A percentile compares a stretch with the other conserved stretches of the same genome.
These are phyloP conservation scores for Tuber brumale DNA, from an alignment of 495 filamentous ascomycete species.

Conservation along the genomic window DNA sequence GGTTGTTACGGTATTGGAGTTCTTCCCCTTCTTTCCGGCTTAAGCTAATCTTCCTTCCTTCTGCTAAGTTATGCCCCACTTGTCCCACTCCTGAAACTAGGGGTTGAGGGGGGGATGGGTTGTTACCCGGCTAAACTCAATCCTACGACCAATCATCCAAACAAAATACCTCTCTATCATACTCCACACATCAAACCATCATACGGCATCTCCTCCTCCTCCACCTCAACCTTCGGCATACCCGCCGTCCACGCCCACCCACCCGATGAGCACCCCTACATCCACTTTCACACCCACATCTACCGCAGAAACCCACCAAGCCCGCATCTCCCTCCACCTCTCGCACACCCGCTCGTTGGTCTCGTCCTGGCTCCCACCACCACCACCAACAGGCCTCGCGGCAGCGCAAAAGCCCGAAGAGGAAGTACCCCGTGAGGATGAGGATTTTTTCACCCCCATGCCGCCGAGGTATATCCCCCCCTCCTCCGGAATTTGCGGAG, in stretches of 20 bases:
- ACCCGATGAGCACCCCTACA: slow-evolving; percentile 14
- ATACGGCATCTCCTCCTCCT: not conserved
- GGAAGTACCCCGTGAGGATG: slow-evolving; percentile 47
- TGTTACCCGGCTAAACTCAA: not conserved
- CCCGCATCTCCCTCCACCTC: slow-evolving; percentile 46
- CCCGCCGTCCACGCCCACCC: not conserved
- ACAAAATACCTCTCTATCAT: not conserved
- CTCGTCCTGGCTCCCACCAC: slow-evolving; percentile 46
- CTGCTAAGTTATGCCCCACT: not conserved
- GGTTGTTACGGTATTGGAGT: not conserved
- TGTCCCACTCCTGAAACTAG: not conserved
- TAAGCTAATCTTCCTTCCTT: not conserved
- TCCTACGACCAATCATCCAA: not conserved
- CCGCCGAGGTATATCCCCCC: slow-evolving; percentile 42
- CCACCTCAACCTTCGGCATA: slow-evolving; percentile 7
- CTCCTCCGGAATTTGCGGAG: not conserved
- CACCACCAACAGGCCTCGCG: slow-evolving; percentile 40
- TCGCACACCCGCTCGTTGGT: slow-evolving; percentile 47
- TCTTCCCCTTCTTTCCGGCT: not conserved
- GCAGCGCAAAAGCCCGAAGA: slow-evolving; percentile 42
- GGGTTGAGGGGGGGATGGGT: not conserved
- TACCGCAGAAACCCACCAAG: slow-evolving; percentile 45
- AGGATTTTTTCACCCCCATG: slow-evolving; percentile 44
- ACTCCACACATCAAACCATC: not conserved
- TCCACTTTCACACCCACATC: slow-evolving; percentile 8